Base-by-base conservation (phyloP, 2,329 filamentous ascomycete species). In the Onygena corvina region DNA sequence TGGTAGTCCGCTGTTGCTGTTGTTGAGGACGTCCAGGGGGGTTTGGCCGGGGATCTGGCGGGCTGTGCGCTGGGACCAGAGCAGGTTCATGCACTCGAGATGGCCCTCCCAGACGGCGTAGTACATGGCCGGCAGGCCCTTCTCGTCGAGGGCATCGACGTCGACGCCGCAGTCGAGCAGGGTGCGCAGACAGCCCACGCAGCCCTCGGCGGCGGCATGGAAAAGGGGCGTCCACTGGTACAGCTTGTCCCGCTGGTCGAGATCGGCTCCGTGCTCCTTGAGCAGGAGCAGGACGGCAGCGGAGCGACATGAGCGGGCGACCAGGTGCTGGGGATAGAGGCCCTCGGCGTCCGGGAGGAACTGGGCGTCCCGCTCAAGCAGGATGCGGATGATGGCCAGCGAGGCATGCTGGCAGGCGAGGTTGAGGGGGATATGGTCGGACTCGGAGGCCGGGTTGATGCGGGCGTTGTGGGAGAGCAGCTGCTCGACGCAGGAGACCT, bases 61-160 rank as follows among this genome's bases (percentile, higher is more conserved):
- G 51, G 25, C 60, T 50, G 29, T 52, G 2, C 61, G 59, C 46
- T 62, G 63, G n/a, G 66, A 65, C 64, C 71, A 71, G 27, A 98
- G 77, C 5, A 95, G 75, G 60, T 83, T 82, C 85, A 98, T 94
- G 69, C 92, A 96, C 60, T 90, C 84, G 49, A 96, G 70, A 62
- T 96, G 86, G 0, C 92, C 92, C 69, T 98, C 92, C 92, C 92
- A 98, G 0, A 88, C 90, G 11, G 92, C 92, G 66, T 98, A 98
- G 67, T 98, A 98, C 81, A 96, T 88, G 23, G 92, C 89, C 1
- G 89, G 87, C 3, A 96, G 75, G 12, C 81, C 83, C 63, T 96
- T 98, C 67, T 98, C 92, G 61, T 98, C 92, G 36, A 86, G 70
- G 49, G 88, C 84, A 55, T 81, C 82, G 1, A 84, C 77, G 59